Conservation (phyloP, 495 filamentous ascomycete species). For the Xylaria sp. region DNA sequence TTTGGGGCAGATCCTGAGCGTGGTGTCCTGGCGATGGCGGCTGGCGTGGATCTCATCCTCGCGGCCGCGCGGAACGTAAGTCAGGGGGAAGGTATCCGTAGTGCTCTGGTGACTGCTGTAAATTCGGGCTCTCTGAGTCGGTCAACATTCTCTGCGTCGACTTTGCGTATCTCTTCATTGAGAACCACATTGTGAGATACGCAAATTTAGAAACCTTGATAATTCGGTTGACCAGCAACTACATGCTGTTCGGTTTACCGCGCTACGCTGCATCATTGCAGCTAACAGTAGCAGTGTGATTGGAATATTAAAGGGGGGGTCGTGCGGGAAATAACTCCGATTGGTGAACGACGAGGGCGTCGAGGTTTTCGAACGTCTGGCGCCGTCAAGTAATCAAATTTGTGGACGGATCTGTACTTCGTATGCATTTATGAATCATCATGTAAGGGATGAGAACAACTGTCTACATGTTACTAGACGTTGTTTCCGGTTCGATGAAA, state of each 20-base stretch:
- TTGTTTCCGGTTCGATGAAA: background rate
- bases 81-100: slow-evolving; percentile 40
- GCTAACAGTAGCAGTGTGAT: too few species aligned
- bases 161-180: slow-evolving; percentile 36
- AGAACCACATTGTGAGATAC: slow-evolving; percentile 32
- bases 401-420: background rate
- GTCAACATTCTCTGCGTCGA: slow-evolving; percentile 32
- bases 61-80: slow-evolving; percentile 42
- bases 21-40: slow-evolving; percentile 38
- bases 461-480: background rate
- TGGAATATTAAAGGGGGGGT: background rate
- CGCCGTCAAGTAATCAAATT: background rate
- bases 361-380: background rate
- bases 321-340: background rate
- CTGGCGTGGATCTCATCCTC: slow-evolving; percentile 46
- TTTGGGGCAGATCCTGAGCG: slow-evolving; percentile 41
- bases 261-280: background rate
- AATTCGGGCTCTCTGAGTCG: slow-evolving; percentile 32
- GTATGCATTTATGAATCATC: too few species aligned
- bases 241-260: too few species aligned
- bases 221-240: background rate
- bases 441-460: background rate
- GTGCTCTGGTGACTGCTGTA: slow-evolving; percentile 39
- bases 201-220: background rate
- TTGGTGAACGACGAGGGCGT: too few species aligned